A percentile compares a stretch with the other conserved stretches of the same genome.
phyloP scores from a whole-genome alignment of 1,284 basidiomycete species.

The Boletus smithii region DNA sequence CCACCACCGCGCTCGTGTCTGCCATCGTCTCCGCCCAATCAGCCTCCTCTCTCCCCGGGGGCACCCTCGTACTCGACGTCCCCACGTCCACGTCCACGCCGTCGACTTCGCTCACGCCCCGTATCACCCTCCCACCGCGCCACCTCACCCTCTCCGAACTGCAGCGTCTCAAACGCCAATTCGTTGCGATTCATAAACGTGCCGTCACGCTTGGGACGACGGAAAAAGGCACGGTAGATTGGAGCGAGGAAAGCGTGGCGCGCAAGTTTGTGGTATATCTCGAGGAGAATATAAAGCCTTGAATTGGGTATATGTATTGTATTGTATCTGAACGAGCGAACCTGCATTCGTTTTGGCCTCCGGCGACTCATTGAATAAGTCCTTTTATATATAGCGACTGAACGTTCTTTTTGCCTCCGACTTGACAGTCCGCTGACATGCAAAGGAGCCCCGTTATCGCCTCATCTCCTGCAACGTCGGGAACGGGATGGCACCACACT shows the following conservation, averaged over 20 bases:
- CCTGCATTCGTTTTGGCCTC: too few relatives aligned
- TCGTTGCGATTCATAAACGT: conserved; percentile 82
- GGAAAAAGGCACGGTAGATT: conserved; percentile 73
- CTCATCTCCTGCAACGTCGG: too few relatives aligned
- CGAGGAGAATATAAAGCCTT: conserved; percentile 64
- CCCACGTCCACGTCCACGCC: conserved; percentile 25
- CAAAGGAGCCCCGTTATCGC: too few relatives aligned
- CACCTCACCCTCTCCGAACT: conserved; percentile 78
- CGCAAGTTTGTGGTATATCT: conserved; percentile 76
- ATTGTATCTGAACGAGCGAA: too few relatives aligned
- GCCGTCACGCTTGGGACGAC: conserved; percentile 83
- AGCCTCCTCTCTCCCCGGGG: conserved; percentile 45
- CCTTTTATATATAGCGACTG: too few relatives aligned
- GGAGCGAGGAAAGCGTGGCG: conserved; percentile 72
- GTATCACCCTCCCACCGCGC: conserved; percentile 56
- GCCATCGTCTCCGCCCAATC: conserved; percentile 62
- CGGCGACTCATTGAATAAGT: too few relatives aligned
- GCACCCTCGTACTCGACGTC: conserved; percentile 45
- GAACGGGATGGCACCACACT: too few relatives aligned
- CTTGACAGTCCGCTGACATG: too few relatives aligned
- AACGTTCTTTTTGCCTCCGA: too few relatives aligned
- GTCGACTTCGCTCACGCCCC: conserved; percentile 37
- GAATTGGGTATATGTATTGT: not conserved
- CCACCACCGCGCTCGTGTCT: conserved; percentile 64
- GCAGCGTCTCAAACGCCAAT: conserved; percentile 84